A percentile compares a stretch with the other conserved stretches of the same genome.
These are phyloP conservation scores for Aeminium ludgeri DNA, from an alignment of 495 filamentous ascomycete species.

Conservation along the genomic window DNA sequence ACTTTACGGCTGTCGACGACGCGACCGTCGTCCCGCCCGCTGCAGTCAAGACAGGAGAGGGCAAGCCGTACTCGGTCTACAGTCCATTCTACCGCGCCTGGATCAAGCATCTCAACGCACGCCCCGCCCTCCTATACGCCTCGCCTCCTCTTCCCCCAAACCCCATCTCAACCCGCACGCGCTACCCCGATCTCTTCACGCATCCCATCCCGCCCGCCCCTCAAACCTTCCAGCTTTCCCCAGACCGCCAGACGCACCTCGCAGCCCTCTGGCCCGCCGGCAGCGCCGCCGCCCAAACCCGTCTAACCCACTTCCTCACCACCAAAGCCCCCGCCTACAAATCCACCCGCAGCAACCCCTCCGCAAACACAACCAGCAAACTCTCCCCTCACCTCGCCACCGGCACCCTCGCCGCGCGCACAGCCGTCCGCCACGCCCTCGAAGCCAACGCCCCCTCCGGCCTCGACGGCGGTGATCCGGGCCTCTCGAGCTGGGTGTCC, in stretches of 20 bases:
- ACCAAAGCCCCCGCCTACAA: slow-evolving; percentile 46
- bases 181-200: slow-evolving; percentile 44
- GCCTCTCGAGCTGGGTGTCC: slow-evolving; percentile 63
- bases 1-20: slow-evolving; percentile 54
- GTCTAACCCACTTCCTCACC: slow-evolving; percentile 54
- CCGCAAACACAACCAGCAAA: slow-evolving; percentile 45
- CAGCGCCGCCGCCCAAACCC: slow-evolving; percentile 52
- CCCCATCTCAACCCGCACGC: slow-evolving; percentile 33
- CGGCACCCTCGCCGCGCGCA: slow-evolving; percentile 63
- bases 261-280: slow-evolving; percentile 57
- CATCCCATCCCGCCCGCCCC: slow-evolving; percentile 45
- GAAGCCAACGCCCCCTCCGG: slow-evolving; percentile 49
- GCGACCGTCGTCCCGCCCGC: slow-evolving; percentile 70
- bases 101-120: slow-evolving; percentile 50
- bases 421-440: slow-evolving; percentile 48
- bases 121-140: slow-evolving; percentile 45
- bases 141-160: slow-evolving; percentile 47
- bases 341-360: slow-evolving; percentile 43
- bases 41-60: slow-evolving; percentile 39
- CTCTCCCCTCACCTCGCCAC: slow-evolving; percentile 67
- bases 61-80: slow-evolving; percentile 73
- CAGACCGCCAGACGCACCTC: slow-evolving; percentile 41
- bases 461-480: slow-evolving; percentile 43
- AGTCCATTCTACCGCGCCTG: slow-evolving; percentile 67
- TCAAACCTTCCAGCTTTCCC: too few species aligned